phyloP scores from a whole-genome alignment of 83 land plant genomes.

The Picea abies region DNA sequence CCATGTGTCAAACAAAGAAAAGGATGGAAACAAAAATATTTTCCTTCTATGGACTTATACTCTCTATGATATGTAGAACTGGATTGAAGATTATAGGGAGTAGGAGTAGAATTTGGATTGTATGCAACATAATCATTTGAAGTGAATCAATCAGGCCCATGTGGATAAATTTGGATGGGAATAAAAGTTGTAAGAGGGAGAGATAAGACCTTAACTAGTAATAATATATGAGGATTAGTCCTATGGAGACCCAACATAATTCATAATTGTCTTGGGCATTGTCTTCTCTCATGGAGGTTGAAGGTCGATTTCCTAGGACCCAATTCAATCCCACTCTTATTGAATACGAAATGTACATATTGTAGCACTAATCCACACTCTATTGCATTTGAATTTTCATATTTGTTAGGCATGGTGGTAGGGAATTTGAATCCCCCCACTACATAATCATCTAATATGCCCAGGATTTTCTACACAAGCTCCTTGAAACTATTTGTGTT shows the following conservation, averaged over 20 bases:
- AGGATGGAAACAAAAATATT: constrained; percentile 54
- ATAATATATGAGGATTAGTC: not conserved
- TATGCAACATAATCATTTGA: no score
- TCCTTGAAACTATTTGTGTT: constrained; percentile 19
- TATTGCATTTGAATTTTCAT: not conserved
- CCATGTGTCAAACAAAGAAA: constrained; percentile 31
- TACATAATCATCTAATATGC: constrained; percentile 20
- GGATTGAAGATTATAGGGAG: not conserved
- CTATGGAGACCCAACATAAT: constrained; percentile 18
- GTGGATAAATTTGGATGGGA: not conserved
- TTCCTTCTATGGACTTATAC: constrained; percentile 11
- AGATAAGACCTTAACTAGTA: not conserved
- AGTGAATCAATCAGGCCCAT: not conserved
- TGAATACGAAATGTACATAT: not conserved
- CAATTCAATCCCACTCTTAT: not conserved
- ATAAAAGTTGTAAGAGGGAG: not conserved
- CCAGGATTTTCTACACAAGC: constrained; percentile 52
- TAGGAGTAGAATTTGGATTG: not conserved
- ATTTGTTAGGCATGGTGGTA: not conserved
- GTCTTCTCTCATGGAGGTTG: constrained; percentile 54
- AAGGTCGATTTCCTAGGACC: constrained; percentile 20
- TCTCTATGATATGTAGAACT: not conserved
- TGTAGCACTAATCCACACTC: not conserved
- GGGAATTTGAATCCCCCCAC: not conserved
- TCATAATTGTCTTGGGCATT: constrained; percentile 24